Conservation (phyloP, 1,139 yeast species). For the Geotrichum fermentans region DNA sequence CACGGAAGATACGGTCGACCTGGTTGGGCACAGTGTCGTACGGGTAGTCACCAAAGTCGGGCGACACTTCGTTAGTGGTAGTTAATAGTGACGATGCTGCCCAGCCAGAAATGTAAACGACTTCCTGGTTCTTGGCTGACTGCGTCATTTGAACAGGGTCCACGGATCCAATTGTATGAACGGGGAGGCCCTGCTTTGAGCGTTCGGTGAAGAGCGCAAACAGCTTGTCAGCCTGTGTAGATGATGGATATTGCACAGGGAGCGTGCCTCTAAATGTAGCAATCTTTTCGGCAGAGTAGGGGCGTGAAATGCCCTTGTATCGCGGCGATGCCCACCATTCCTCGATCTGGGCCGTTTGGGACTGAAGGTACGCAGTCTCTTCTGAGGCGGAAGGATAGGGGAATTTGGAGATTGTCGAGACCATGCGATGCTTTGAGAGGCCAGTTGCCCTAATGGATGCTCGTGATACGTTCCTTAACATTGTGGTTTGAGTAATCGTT, state of each 20-base stretch:
- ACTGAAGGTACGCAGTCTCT: constrained; percentile 34
- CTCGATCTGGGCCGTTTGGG: constrained; percentile 39
- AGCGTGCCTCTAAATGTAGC: constrained; percentile 52
- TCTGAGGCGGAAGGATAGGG: constrained; percentile 39
- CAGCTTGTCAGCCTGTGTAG: constrained; percentile 51
- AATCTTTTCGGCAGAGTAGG: constrained; percentile 51
- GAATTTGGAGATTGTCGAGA: constrained; percentile 35
- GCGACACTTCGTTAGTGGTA: constrained; percentile 56
- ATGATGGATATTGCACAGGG: constrained; percentile 47
- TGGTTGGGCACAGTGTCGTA: constrained; percentile 64
- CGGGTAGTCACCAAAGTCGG: constrained; percentile 61
- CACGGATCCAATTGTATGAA: constrained; percentile 56
- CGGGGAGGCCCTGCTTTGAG: constrained; percentile 44
- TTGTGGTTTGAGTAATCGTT: background rate
- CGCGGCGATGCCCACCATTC: constrained; percentile 52
- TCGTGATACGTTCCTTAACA: background rate
- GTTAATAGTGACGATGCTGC: constrained; percentile 52
- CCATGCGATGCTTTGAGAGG: background rate
- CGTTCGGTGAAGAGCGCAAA: constrained; percentile 44
- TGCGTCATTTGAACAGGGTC: constrained; percentile 63
- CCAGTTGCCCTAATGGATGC: background rate
- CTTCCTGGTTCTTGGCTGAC: constrained; percentile 49
- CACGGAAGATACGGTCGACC: constrained; percentile 55
- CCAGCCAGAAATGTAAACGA: constrained; percentile 61
- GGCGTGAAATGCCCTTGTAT: constrained; percentile 47